Evolutionary conservation across 1,284 basidiomycete genomes (phyloP).

Genomic region (Tausonia pullulans): DNA sequence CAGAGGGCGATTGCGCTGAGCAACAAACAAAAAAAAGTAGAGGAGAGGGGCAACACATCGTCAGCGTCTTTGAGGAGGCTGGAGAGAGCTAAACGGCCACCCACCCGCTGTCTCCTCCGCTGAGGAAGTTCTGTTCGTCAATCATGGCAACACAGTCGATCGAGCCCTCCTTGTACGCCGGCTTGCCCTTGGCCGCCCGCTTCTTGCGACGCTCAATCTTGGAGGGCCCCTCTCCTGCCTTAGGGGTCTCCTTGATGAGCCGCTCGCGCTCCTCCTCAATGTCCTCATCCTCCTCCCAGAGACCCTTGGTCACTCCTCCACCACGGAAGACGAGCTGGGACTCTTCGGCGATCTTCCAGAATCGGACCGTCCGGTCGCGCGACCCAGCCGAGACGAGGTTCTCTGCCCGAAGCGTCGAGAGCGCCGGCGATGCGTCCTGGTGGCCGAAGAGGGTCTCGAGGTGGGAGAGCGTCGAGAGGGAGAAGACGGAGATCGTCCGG

Average conservation of each 20-base stretch:
- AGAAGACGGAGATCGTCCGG: conserved; percentile 83
- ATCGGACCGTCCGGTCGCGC: conserved; percentile 80
- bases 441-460: conserved; percentile 97
- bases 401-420: conserved; percentile 74
- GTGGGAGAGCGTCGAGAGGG: conserved; percentile 73
- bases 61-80: not conserved
- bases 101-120: conserved; percentile 90
- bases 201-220: conserved; percentile 32
- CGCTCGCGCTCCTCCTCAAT: conserved; percentile 33
- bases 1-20: conserved; percentile 77
- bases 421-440: conserved; percentile 69
- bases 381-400: conserved; percentile 78
- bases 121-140: conserved; percentile 84
- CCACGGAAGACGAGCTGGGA: conserved; percentile 91
- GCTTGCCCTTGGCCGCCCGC: conserved; percentile 33
- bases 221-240: conserved; percentile 29
- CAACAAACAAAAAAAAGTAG: not conserved
- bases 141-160: conserved; percentile 89
- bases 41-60: not conserved
- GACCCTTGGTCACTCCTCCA: conserved; percentile 69
- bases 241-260: conserved; percentile 19
- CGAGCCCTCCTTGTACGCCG: conserved; percentile 44
- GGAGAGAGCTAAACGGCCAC: conserved; percentile 24
- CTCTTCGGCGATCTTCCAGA: conserved; percentile 96
- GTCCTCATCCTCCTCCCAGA: conserved; percentile 48